Conservation (phyloP, 805 yeast species). For the Metschnikowia vanudenii region DNA sequence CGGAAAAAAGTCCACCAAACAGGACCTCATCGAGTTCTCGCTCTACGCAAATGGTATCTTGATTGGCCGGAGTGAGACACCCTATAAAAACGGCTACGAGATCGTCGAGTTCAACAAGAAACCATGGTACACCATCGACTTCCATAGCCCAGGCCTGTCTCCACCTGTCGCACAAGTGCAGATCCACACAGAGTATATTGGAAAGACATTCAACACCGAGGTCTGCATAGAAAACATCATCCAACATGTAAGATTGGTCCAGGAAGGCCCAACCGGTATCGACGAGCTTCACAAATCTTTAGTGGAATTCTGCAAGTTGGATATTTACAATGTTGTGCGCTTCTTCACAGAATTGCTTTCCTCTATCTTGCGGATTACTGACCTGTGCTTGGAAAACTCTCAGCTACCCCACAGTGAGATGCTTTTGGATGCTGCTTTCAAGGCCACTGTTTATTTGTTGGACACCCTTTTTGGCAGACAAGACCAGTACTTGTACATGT, state of each 20-base stretch:
- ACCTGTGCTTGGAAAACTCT: slow-evolving; percentile 26
- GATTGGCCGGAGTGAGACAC: slow-evolving; percentile 58
- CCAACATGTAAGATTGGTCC: slow-evolving; percentile 50
- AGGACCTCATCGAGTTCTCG: slow-evolving; percentile 54
- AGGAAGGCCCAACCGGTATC: slow-evolving; percentile 39
- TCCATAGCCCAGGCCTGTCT: slow-evolving; percentile 36
- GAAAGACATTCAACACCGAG: slow-evolving; percentile 63
- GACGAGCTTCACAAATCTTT: slow-evolving; percentile 49
- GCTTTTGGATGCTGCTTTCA: slow-evolving; percentile 43
- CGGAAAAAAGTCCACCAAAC: slow-evolving; percentile 36
- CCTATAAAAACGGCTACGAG: slow-evolving; percentile 46
- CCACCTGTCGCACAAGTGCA: slow-evolving; percentile 49
- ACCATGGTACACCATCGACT: slow-evolving; percentile 45
- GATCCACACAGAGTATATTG: slow-evolving; percentile 62
- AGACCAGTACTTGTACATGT: slow-evolving; percentile 57
- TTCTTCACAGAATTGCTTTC: slow-evolving; percentile 58
- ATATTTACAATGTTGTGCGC: slow-evolving; percentile 53
- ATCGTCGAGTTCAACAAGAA: slow-evolving; percentile 47
- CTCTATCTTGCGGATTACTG: slow-evolving; percentile 34
- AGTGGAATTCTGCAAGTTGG: slow-evolving; percentile 51
- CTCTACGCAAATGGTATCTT: slow-evolving; percentile 63
- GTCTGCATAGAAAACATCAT: slow-evolving; percentile 51
- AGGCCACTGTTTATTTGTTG: slow-evolving; percentile 57
- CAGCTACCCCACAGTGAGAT: slow-evolving; percentile 26
- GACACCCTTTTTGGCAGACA: slow-evolving; percentile 66